A percentile compares a stretch with the other conserved stretches of the same genome.
phyloP scores from a whole-genome alignment of 768 basidiomycete genomes.

The Gloeostereum incarnatum region DNA sequence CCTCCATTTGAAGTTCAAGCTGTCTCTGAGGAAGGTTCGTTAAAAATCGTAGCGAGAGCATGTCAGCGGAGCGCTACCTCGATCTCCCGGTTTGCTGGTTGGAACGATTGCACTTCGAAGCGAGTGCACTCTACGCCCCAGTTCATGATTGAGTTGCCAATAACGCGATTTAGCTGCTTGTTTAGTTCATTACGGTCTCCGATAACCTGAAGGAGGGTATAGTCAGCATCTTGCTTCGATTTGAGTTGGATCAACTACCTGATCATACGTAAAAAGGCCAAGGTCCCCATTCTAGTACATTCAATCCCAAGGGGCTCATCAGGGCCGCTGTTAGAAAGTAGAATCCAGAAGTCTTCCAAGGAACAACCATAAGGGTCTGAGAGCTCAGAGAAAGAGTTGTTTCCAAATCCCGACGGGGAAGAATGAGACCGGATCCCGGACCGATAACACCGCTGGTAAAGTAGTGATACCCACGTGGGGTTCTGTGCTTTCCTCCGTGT shows the following conservation, averaged over 20 bases:
- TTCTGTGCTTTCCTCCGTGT: too few relatives aligned
- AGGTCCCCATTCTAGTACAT: too few relatives aligned
- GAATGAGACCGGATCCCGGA: too few relatives aligned
- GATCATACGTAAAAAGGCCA: conserved; percentile 39
- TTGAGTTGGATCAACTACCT: conserved; percentile 16
- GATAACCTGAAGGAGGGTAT: conserved; percentile 27
- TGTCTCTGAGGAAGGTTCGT: conserved; percentile 26
- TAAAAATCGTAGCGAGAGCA: background rate
- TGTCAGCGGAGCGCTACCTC: conserved; percentile 25
- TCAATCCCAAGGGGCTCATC: too few relatives aligned
- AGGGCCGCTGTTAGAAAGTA: too few relatives aligned
- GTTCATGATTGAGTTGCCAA: conserved; percentile 39
- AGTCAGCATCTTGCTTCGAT: background rate
- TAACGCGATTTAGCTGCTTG: conserved; percentile 32
- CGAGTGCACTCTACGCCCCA: conserved; percentile 53
- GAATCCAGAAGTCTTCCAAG: too few relatives aligned
- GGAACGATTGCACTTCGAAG: conserved; percentile 52
- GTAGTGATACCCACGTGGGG: too few relatives aligned
- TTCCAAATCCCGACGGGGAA: too few relatives aligned
- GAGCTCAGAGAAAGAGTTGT: too few relatives aligned
- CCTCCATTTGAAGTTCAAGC: conserved; percentile 53
- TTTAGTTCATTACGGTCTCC: conserved; percentile 46
- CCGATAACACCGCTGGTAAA: too few relatives aligned
- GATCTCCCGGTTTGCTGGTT: conserved; percentile 51
- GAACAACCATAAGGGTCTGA: too few relatives aligned